Percentiles rank a stretch among this genome's conserved stretches.
These are phyloP conservation scores for Alliaria petiolata DNA, from an alignment of 345 rosid genomes.

Conservation along the genomic window DNA sequence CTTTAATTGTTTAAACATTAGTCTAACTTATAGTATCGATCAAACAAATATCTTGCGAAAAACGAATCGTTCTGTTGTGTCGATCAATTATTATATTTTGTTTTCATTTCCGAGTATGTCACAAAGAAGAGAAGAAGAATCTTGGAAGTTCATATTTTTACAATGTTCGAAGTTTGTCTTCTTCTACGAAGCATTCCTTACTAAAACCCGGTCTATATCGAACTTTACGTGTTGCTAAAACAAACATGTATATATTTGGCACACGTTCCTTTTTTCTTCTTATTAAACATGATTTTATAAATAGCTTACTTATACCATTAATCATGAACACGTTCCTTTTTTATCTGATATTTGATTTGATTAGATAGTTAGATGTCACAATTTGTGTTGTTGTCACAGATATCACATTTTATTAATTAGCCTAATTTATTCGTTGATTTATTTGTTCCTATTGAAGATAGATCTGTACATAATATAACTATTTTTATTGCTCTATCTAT, in stretches of 20 bases:
- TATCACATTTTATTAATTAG: not conserved
- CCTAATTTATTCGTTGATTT: not conserved
- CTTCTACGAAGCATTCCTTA: conserved; percentile 4
- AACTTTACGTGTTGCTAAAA: conserved; percentile 22
- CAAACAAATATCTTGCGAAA: not conserved
- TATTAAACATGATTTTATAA: no score
- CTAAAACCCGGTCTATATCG: not conserved
- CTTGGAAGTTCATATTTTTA: not conserved
- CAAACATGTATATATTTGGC: not conserved
- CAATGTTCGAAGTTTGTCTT: conserved; percentile 3
- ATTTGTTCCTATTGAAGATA: no score
- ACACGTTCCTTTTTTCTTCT: no score
- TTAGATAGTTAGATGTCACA: no score
- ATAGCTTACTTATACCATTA: not conserved
- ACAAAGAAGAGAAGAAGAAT: conserved; percentile 11
- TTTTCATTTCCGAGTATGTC: not conserved
- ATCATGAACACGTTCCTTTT: not conserved
- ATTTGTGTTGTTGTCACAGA: no score
- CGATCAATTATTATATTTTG: not conserved
- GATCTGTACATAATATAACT: no score
- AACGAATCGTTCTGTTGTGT: not conserved
- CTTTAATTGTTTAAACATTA: not conserved
- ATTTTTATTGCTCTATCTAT: no score
- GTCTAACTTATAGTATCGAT: not conserved
- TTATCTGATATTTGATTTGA: not conserved